Evolutionary conservation across 352 stramenopile genomes (phyloP).

Genomic region (Globisporangium uncinulatum): DNA sequence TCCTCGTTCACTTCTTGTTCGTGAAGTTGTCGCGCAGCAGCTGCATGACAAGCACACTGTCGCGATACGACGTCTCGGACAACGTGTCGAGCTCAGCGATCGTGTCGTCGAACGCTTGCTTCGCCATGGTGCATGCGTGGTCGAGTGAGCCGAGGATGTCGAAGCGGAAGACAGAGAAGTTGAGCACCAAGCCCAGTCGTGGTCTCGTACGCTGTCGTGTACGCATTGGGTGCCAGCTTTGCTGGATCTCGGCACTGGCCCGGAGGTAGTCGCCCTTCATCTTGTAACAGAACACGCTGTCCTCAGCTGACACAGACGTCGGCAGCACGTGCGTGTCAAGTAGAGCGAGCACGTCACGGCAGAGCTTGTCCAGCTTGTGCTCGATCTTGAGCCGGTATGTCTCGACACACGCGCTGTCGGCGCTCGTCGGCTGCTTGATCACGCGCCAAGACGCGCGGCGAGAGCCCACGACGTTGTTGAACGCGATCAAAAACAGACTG

Average conservation of each 20-base stretch:
- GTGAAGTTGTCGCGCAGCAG: constrained; percentile 98
- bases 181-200: constrained; percentile 95
- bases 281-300: constrained; percentile 99
- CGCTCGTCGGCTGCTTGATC: constrained; percentile 98
- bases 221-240: constrained; percentile 89
- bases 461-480: constrained; percentile 98
- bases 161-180: constrained; percentile 99
- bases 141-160: constrained; percentile 98
- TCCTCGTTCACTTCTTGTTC: constrained; percentile 81
- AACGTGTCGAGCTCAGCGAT: constrained; percentile 99
- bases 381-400: constrained; percentile 97
- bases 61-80: constrained; percentile 99
- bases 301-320: constrained; percentile 97
- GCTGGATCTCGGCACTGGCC: constrained; percentile 98
- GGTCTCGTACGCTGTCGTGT: constrained; percentile 63
- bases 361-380: constrained; percentile 93
- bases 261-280: constrained; percentile 99
- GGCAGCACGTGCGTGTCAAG: constrained; percentile 97
- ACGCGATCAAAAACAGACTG: constrained; percentile 94
- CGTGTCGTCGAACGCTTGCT: constrained; percentile 98
- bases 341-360: constrained; percentile 97
- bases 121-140: constrained; percentile 89
- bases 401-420: constrained; percentile 84
- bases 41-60: constrained; percentile 99
- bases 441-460: constrained; percentile 98